Evolutionary conservation across 2,329 filamentous ascomycete species (phyloP), one percentile per base, ranked within the genome.

Genomic region (Apiospora marii): DNA sequence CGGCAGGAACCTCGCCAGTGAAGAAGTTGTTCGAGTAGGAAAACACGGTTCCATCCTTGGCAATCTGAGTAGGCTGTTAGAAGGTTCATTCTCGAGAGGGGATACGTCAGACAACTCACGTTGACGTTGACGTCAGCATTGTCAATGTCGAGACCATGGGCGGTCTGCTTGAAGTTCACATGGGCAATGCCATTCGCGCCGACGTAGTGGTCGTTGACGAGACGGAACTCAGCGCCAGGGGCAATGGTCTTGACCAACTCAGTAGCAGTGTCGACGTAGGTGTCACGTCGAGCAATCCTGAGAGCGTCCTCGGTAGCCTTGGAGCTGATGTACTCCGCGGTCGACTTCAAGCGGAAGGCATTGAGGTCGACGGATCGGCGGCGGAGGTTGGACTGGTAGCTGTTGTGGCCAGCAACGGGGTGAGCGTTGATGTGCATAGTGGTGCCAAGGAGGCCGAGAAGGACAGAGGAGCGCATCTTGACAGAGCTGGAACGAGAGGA

Each of bases 41-140:
- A 80, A 91, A 89, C 70, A 91, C 82, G 13, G 81, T 83, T 37
- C 89, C 89, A 73, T 91, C 85, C 24, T 81, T 78, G 34, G 81
- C 87, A 75, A 89, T 81, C 87, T 88, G 8, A 49, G 53, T 24
- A 43, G 8, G 43, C 8, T 68, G 67, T 77, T 41, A 77, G 74
- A 13, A 3, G 34, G 6, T 22, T 2, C 7, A 8, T 6, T 41
- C 19, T 64, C 34, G 13, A n/a, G 34, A 41, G 4, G 22, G 2
- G 22, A 41, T 19, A n/a, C 24, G 37, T 24, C 4, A 8, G 43
- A 34, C 8, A n/a, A 82, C 87, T 81, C 75, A 90, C 87, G 74
- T 91, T 91, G 68, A 91, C 87, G 70, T 90, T 90, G 76, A 90
- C 89, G 77, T 89, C 87, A 0, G 86, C 87, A 75, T 91, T 91